phyloP scores from a whole-genome alignment of 2,329 filamentous ascomycete species.

The Cercospora berteroae region DNA sequence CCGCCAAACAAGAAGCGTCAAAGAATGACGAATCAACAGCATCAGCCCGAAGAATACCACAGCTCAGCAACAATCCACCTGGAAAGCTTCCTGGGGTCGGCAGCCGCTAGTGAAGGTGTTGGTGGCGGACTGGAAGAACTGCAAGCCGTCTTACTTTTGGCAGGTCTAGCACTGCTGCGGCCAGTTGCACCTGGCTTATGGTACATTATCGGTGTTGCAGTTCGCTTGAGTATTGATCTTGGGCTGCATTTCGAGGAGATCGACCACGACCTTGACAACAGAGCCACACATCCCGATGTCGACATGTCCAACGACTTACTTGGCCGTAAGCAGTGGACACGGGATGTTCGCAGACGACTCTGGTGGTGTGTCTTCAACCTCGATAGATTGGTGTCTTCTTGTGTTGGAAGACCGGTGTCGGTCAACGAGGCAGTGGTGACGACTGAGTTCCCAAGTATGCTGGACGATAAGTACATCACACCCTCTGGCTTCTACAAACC shows the following conservation, averaged over 20 bases:
- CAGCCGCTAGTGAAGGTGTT: conserved; percentile 62
- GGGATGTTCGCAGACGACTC: conserved; percentile 79
- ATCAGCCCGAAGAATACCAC: conserved; percentile 92
- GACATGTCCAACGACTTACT: conserved; percentile 36
- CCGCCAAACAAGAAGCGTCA: conserved; percentile 45
- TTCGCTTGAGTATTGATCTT: conserved; percentile 84
- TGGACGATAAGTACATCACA: conserved; percentile 88
- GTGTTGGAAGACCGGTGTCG: conserved; percentile 87
- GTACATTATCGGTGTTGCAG: conserved; percentile 95
- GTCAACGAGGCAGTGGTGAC: conserved; percentile 96
- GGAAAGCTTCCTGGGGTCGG: conserved; percentile 75
- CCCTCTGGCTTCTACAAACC: conserved; percentile 68
- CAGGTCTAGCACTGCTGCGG: conserved; percentile 84
- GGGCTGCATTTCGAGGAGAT: conserved; percentile 86
- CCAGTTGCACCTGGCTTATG: conserved; percentile 91
- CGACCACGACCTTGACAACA: conserved; percentile 57
- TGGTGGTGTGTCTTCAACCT: conserved; percentile 96
- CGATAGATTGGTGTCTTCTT: conserved; percentile 90
- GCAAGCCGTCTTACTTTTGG: conserved; percentile 86
- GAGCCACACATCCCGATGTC: conserved; percentile 22
- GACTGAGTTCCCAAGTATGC: conserved; percentile 84
- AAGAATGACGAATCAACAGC: conserved; percentile 52
- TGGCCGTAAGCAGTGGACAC: conserved; percentile 73
- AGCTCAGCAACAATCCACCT: conserved; percentile 90
- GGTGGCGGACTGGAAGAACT: conserved; percentile 90